Evolutionary conservation across 257 asterid species (phyloP).

Genomic region (Penstemon eatonii): DNA sequence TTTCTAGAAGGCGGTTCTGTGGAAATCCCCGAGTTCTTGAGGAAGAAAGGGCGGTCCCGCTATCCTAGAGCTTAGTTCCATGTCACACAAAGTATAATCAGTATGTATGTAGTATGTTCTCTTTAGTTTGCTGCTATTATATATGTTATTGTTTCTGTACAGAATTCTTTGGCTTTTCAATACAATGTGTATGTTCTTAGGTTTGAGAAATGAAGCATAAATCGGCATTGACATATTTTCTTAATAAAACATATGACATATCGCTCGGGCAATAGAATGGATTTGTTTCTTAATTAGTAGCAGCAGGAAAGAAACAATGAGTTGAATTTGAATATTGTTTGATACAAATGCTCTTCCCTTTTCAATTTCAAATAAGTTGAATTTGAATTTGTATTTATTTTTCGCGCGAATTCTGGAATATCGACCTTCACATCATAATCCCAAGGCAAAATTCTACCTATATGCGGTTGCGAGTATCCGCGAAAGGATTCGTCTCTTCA

Average conservation of each 20-base stretch:
- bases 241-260: constrained; percentile 19
- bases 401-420: too few species aligned
- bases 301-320: too few species aligned
- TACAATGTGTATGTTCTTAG: constrained; percentile 25
- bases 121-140: too few species aligned
- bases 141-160: constrained; percentile 28
- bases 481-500: too few species aligned
- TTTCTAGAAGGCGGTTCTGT: constrained; percentile 69
- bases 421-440: too few species aligned
- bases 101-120: background rate
- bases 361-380: too few species aligned
- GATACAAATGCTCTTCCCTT: too few species aligned
- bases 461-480: too few species aligned
- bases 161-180: constrained; percentile 34
- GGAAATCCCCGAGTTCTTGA: constrained; percentile 87
- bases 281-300: too few species aligned
- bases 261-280: constrained; percentile 12
- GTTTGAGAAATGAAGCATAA: constrained; percentile 24
- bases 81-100: constrained; percentile 1
- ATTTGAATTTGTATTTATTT: too few species aligned
- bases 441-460: too few species aligned
- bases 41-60: constrained; percentile 86
- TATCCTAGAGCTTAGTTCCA: constrained; percentile 69
- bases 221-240: background rate
- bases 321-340: too few species aligned